Evolutionary conservation across 352 stramenopile genomes (phyloP).

Genomic region (Phytophthora colocasiae): DNA sequence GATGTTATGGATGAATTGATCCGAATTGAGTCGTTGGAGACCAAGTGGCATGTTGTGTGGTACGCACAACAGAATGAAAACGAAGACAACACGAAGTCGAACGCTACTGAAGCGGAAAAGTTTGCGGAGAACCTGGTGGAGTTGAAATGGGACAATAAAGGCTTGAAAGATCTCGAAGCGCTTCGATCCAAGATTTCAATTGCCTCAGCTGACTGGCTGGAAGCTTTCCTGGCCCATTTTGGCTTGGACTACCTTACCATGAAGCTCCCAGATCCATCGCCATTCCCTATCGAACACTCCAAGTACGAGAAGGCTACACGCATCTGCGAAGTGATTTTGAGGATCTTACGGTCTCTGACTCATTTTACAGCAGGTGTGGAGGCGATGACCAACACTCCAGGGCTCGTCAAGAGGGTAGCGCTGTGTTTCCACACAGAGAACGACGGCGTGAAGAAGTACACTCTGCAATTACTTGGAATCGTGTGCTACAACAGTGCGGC

Average conservation of each 20-base stretch:
- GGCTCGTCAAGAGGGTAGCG: slow-evolving; percentile 80
- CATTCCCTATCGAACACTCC: slow-evolving; percentile 79
- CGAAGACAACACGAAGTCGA: slow-evolving; percentile 68
- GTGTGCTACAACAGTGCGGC: slow-evolving; percentile 90
- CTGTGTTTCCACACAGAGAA: slow-evolving; percentile 89
- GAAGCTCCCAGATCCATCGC: slow-evolving; percentile 85
- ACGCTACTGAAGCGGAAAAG: slow-evolving; percentile 62
- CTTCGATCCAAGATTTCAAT: slow-evolving; percentile 77
- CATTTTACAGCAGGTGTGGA: slow-evolving; percentile 84
- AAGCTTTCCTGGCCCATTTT: slow-evolving; percentile 77
- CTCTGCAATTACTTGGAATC: slow-evolving; percentile 82
- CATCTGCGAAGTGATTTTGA: slow-evolving; percentile 79
- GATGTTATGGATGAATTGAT: slow-evolving; percentile 88
- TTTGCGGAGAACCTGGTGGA: slow-evolving; percentile 82
- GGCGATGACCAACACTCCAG: slow-evolving; percentile 81
- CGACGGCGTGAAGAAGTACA: slow-evolving; percentile 84
- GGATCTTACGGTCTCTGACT: slow-evolving; percentile 78
- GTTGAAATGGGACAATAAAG: slow-evolving; percentile 86
- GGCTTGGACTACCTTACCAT: slow-evolving; percentile 87
- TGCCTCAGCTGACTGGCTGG: slow-evolving; percentile 78
- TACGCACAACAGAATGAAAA: slow-evolving; percentile 86
- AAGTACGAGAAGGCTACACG: slow-evolving; percentile 84
- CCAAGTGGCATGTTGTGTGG: slow-evolving; percentile 90
- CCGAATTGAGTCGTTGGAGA: slow-evolving; percentile 83
- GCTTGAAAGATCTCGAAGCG: slow-evolving; percentile 74